Evolutionary conservation across 2,329 filamentous ascomycete genomes (phyloP).

Genomic region (Neonectria neomacrospora): DNA sequence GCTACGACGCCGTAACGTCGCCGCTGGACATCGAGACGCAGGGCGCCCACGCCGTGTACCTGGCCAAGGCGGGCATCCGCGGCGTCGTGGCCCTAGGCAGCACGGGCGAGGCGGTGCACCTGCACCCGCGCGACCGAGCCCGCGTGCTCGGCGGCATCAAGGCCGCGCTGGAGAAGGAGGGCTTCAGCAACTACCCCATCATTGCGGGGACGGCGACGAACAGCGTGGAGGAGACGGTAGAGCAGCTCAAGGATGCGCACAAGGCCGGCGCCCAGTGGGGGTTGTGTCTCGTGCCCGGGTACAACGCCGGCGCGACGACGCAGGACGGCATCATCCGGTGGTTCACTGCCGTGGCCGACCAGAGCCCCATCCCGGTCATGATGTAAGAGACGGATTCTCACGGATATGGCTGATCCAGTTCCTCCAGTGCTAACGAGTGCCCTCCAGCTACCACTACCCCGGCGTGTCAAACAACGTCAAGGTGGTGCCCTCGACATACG

Average conservation of each 20-base stretch:
- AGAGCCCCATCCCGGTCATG: slow-evolving; percentile 66
- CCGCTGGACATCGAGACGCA: slow-evolving; percentile 69
- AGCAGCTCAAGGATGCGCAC: slow-evolving; percentile 65
- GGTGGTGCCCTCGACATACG: slow-evolving; percentile 68
- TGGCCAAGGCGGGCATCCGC: slow-evolving; percentile 68
- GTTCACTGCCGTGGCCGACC: slow-evolving; percentile 68
- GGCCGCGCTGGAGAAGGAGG: slow-evolving; percentile 64
- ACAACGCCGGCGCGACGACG: slow-evolving; percentile 65
- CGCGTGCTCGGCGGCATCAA: slow-evolving; percentile 66
- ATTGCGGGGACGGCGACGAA: slow-evolving; percentile 71
- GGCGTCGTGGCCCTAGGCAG: slow-evolving; percentile 72
- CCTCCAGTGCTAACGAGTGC: background rate
- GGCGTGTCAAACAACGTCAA: slow-evolving; percentile 74
- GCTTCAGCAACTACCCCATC: slow-evolving; percentile 68
- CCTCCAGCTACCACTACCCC: slow-evolving; percentile 70
- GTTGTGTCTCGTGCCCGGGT: slow-evolving; percentile 68
- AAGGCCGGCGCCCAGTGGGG: slow-evolving; percentile 70
- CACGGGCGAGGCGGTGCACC: slow-evolving; percentile 72
- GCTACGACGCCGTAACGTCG: slow-evolving; percentile 58
- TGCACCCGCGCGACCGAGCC: slow-evolving; percentile 67
- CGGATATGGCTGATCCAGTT: background rate
- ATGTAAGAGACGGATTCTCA: slow-evolving; percentile 57
- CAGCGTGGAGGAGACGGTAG: slow-evolving; percentile 69
- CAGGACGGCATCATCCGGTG: slow-evolving; percentile 67
- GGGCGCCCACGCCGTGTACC: slow-evolving; percentile 66